Percentiles rank a stretch among this genome's conserved stretches.
These are phyloP conservation scores for Cryptococcus neoformans DNA, from an alignment of 1,284 basidiomycete species.

Conservation along the genomic window DNA sequence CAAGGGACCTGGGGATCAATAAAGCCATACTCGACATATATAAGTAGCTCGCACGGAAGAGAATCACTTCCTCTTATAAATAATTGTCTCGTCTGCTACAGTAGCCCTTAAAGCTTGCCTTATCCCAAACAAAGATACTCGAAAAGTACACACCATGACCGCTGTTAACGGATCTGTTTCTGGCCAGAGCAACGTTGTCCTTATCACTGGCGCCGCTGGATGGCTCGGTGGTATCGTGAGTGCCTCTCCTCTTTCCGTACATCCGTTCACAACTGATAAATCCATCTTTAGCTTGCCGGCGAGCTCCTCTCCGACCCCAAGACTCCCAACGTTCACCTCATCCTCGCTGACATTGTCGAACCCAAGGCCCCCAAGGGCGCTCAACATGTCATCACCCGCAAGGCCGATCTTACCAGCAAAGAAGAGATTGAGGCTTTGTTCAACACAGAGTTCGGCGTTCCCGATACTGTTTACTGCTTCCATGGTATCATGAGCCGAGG, in stretches of 20 bases:
- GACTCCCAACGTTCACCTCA: conserved; percentile 43
- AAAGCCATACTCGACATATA: too few species aligned
- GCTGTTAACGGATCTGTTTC: neutral
- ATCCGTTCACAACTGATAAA: neutral
- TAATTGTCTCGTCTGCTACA: too few species aligned
- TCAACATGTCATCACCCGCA: conserved; percentile 49
- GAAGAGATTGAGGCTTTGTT: conserved; percentile 52
- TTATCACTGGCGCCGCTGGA: conserved; percentile 44
- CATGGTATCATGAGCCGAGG: conserved; percentile 65
- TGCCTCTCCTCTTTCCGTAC: neutral
- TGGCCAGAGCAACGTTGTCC: conserved; percentile 26
- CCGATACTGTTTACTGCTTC: conserved; percentile 55
- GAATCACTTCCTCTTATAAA: too few species aligned
- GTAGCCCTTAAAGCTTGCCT: too few species aligned
- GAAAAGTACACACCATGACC: too few species aligned
- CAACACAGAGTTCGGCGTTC: conserved; percentile 38
- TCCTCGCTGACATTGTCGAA: conserved; percentile 52
- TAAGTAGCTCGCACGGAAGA: too few species aligned
- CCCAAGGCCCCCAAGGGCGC: conserved; percentile 52
- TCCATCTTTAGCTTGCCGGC: conserved; percentile 26
- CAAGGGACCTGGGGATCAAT: too few species aligned
- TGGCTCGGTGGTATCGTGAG: conserved; percentile 44
- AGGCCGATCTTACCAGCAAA: conserved; percentile 55
- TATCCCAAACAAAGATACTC: too few species aligned
- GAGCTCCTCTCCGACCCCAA: conserved; percentile 38